Evolutionary conservation across 768 basidiomycete genomes (phyloP), one percentile per base, ranked within the genome.

Genomic region (Lentinula boryana): DNA sequence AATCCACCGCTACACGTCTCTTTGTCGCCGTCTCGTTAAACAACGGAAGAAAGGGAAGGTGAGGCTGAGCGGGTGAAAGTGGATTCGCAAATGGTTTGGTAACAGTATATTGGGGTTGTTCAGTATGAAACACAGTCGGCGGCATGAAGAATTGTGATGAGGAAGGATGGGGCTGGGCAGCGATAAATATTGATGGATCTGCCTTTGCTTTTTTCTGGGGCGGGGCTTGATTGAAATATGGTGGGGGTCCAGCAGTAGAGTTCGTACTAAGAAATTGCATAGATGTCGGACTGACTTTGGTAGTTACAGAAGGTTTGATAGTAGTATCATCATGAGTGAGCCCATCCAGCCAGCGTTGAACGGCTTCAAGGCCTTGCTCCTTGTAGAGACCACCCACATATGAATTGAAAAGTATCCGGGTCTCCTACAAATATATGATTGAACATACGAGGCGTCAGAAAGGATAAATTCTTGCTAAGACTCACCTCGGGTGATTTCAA

Each of bases 21-120:
- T 89, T 88, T 50, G 76, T 72, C 48, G 87, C 87, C 2, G 82
- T 84, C 72, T 91, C 86, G 69, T 91, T 91, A 72, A 91, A 91
- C 33, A 87, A 67, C 0, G 89, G 85, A 41, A 91, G 72, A 70
- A 87, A 89, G 13, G 88, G 83, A 16, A 83, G 69, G 56, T 77
- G 74, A 2, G 85, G 85, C 66, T 83, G 83, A n/a, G 85, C 86
- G 15, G 86, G 84, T 31, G 85, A 76, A 55, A 86, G 68, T 33
- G 87, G 84, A 69, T 88, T 89, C 12, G 77, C 68, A 40, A 74
- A 66, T 31, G 53, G 65, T 7, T 71, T 67, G 9, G 40, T 0
- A 10, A 16, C 40, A 21, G 41, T 12, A 13, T 53, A 61, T 67
- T 63, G 68, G 63, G 38, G 62, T 41, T 59, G 67, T 12, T 68